A percentile compares a stretch with the other conserved stretches of the same genome.
Conservation (phyloP, 257 asterid species). For the Solanum tacnaense region DNA sequence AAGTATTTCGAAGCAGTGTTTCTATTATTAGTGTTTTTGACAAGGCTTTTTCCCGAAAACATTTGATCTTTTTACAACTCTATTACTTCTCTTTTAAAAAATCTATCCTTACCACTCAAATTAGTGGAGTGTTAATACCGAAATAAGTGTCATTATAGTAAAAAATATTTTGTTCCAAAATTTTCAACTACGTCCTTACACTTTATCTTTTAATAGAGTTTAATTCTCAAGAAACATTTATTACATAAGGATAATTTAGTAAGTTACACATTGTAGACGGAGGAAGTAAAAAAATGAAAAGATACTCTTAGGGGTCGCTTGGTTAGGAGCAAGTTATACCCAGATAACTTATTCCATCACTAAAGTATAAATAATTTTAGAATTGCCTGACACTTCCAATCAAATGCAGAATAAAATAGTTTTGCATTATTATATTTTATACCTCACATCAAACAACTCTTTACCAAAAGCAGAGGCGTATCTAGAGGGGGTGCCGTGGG, state of each 20-base stretch:
- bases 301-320: background rate
- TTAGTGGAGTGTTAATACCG: background rate
- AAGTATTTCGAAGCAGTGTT: background rate
- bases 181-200: background rate
- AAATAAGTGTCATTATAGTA: background rate
- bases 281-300: background rate
- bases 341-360: too few species aligned
- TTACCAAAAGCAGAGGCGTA: too few species aligned
- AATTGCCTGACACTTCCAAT: too few species aligned
- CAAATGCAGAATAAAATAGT: too few species aligned
- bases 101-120: background rate
- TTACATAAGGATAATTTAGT: background rate
- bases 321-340: too few species aligned
- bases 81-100: background rate
- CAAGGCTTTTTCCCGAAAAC: background rate
- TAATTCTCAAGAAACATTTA: too few species aligned
- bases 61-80: background rate
- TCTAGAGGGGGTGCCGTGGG: too few species aligned
- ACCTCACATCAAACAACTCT: background rate
- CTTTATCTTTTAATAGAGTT: background rate
- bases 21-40: background rate
- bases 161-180: background rate
- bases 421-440: too few species aligned
- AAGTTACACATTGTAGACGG: background rate
- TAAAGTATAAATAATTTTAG: too few species aligned